phyloP scores from a whole-genome alignment of 495 filamentous ascomycete genomes.

The Bacidia rubella region DNA sequence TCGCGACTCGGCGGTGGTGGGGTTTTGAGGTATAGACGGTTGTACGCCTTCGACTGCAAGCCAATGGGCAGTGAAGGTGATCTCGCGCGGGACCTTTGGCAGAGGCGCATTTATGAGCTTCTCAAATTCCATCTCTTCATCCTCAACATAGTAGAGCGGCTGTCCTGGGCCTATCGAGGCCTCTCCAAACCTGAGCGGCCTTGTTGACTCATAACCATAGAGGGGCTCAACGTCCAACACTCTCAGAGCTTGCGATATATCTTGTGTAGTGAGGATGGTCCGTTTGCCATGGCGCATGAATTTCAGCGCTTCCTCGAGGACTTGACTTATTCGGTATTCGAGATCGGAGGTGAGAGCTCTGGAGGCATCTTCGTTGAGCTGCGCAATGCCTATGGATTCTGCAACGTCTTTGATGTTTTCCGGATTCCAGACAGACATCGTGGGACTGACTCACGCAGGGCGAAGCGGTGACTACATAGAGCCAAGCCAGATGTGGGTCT shows the following conservation, averaged over 20 bases:
- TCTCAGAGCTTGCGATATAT: conserved; percentile 68
- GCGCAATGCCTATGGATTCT: conserved; percentile 78
- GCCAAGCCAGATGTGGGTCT: no score
- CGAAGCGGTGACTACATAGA: not conserved
- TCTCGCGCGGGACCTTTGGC: conserved; percentile 88
- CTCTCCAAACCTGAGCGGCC: conserved; percentile 81
- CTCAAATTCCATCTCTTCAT: conserved; percentile 97
- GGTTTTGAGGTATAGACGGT: conserved; percentile 90
- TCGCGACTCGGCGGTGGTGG: conserved; percentile 65
- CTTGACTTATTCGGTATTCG: conserved; percentile 83
- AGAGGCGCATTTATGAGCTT: conserved; percentile 93
- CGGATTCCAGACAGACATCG: conserved; percentile 73
- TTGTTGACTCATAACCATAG: conserved; percentile 84
- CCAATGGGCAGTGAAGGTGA: conserved; percentile 94
- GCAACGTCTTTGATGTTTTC: conserved; percentile 92
- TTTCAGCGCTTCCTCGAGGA: conserved; percentile 83
- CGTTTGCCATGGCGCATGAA: conserved; percentile 85
- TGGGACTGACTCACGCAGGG: not conserved
- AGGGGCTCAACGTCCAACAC: conserved; percentile 87
- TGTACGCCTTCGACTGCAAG: conserved; percentile 92
- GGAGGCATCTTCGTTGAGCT: conserved; percentile 66
- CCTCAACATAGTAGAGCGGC: conserved; percentile 92
- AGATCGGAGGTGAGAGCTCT: conserved; percentile 82
- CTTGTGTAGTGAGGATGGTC: conserved; percentile 69
- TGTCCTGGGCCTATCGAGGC: conserved; percentile 89